Evolutionary conservation across 768 basidiomycete genomes (phyloP), one percentile per base, ranked within the genome.

Genomic region (Hygrocybe punicea): DNA sequence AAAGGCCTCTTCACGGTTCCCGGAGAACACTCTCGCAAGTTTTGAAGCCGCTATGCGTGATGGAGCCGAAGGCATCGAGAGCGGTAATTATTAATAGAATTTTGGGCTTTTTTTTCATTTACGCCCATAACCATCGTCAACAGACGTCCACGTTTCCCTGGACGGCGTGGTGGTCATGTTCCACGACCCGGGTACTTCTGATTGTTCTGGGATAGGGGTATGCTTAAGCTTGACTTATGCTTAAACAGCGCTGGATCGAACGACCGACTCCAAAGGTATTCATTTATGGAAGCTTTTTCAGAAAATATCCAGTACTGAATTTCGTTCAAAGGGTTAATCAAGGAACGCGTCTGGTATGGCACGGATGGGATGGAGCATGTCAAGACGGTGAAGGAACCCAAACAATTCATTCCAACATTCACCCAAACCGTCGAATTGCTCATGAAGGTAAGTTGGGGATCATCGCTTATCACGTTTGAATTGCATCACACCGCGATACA

Each of bases 41-140:
- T 98, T 98, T 74, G 86, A 92, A 69, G 91, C 90, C 61, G 96
- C 96, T 67, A 93, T 97, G 60, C 85, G 85, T 47, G 94, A 97
- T 76, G 96, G 96, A 58, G 89, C 93, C 46, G 93, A 99, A 70
- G 95, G 81, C 64, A 96, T 99, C 67, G 96, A 99, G 82, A 94
- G 91, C 71, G 95, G 96, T 97, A 94, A 75, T 13, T 19, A 6
- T 84, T 74, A 24, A 55, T 77, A 61, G 64, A 60, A 51, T 54
- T 54, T 64, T 45, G 66, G 69, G 64, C 68, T 71, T 70, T 23
- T 17, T 65, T 53, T 64, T 65, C 69, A 74, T 58, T 61, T 62
- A 63, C 60, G 60, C 72, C 73, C 78, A 74, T 85, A 78, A 86
- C 83, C 70, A 68, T 64, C 66, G 65, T 75, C 74, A 70, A 64